Conservation (phyloP, 352 stramenopile species). For the Pythium brachiatum region DNA sequence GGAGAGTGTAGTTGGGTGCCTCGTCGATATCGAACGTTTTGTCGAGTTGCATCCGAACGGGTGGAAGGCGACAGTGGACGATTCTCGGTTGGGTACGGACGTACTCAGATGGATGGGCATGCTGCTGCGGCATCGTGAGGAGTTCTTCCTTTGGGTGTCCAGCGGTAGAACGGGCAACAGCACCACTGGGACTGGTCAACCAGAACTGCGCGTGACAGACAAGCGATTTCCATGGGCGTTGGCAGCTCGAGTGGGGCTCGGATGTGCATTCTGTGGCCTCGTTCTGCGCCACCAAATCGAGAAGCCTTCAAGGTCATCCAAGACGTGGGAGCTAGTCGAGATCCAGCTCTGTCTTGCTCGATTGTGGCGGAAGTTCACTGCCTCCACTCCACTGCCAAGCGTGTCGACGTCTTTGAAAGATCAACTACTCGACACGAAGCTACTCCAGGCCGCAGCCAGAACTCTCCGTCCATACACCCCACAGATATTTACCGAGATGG, state of each 20-base stretch:
- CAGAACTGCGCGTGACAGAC: slow-evolving; percentile 11
- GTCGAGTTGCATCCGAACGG: background rate
- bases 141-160: slow-evolving; percentile 21
- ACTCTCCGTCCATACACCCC: background rate
- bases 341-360: slow-evolving; percentile 16
- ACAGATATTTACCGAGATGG: slow-evolving; percentile 1
- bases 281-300: slow-evolving; percentile 5
- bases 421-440: slow-evolving; percentile 6
- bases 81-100: background rate
- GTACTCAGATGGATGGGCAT: slow-evolving; percentile 9
- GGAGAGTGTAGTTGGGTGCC: slow-evolving; percentile 17
- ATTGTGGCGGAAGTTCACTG: slow-evolving; percentile 23
- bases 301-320: background rate
- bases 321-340: slow-evolving; percentile 22
- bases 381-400: slow-evolving; percentile 1
- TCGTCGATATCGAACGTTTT: slow-evolving; percentile 6
- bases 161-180: slow-evolving; percentile 4
- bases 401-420: background rate
- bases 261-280: slow-evolving; percentile 21
- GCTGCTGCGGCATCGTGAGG: slow-evolving; percentile 10
- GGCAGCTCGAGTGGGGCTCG: slow-evolving; percentile 16
- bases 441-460: background rate
- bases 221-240: slow-evolving; percentile 16
- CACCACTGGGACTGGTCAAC: background rate
- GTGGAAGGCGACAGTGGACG: background rate